Evolutionary conservation across 192 early-diverging fungal species (phyloP).

Genomic region (Coemansia furcata): DNA sequence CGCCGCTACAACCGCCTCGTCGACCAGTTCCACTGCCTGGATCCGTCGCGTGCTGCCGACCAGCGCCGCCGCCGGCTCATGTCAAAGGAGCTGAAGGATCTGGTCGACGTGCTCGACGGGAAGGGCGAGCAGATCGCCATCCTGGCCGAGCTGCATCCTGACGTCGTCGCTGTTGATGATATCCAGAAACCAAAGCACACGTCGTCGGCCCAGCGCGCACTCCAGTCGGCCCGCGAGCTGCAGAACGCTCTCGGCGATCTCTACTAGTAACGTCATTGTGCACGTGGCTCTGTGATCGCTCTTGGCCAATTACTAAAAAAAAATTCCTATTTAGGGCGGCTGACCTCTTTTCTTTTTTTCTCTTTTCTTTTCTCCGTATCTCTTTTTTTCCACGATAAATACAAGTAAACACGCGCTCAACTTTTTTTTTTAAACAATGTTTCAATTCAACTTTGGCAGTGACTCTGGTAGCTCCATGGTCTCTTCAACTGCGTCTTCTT

Average conservation of each 20-base stretch:
- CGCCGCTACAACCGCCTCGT: conserved; percentile 49
- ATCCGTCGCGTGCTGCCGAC: conserved; percentile 20
- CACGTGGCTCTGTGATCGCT: neutral
- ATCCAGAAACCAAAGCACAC: neutral
- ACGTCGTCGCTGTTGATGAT: neutral
- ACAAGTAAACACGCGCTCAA: neutral
- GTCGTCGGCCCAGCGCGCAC: conserved; percentile 21
- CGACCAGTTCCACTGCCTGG: conserved; percentile 26
- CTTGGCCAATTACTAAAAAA: neutral
- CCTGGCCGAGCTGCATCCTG: conserved; percentile 34
- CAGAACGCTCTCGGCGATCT: conserved; percentile 46
- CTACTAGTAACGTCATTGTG: conserved; percentile 10
- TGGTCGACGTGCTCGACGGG: conserved; percentile 48
- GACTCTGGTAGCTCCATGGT: conserved; percentile 4
- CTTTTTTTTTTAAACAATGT: neutral
- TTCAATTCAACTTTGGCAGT: conserved; percentile 5
- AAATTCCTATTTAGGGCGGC: neutral
- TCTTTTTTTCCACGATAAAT: neutral
- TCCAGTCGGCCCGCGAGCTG: conserved; percentile 32
- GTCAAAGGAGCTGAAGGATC: conserved; percentile 47
- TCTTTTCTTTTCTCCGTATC: neutral
- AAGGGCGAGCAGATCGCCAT: conserved; percentile 54
- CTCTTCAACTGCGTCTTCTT: neutral
- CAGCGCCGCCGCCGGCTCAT: conserved; percentile 31
- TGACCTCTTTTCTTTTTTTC: neutral